Evolutionary conservation across 306 rosid genomes (phyloP).

Genomic region (Canavalia gladiata): DNA sequence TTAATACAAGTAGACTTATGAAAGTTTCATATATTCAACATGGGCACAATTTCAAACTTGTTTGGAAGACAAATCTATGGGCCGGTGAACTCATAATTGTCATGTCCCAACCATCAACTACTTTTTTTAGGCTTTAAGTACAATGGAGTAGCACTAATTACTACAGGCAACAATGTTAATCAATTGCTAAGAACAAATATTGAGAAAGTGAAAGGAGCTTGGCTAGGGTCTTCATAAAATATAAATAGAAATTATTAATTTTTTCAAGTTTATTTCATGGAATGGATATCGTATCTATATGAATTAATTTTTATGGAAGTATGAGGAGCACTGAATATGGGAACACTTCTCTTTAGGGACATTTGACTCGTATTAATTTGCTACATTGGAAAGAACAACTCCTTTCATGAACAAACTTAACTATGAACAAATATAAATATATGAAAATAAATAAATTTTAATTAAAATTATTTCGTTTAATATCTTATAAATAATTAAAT

Average conservation of each 20-base stretch:
- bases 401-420: too few species aligned
- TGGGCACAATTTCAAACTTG: slow-evolving; percentile 56
- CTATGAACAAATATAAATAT: too few species aligned
- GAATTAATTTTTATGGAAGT: too few species aligned
- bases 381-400: too few species aligned
- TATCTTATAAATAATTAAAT: too few species aligned
- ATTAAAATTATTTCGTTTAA: too few species aligned
- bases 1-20: slow-evolving; percentile 57
- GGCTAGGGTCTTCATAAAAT: background rate
- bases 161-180: background rate
- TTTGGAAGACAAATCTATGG: slow-evolving; percentile 38
- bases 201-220: background rate
- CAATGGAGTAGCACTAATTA: background rate
- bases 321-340: too few species aligned
- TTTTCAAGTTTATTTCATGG: background rate
- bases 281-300: too few species aligned
- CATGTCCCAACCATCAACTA: slow-evolving; percentile 59
- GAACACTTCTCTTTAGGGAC: too few species aligned
- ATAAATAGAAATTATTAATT: background rate
- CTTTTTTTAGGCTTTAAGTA: slow-evolving; percentile 37
- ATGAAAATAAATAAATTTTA: too few species aligned
- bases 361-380: too few species aligned
- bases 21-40: background rate
- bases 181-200: background rate
- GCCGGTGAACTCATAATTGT: slow-evolving; percentile 59